Conservation (phyloP, 192 early-diverging fungal genomes). For the Chytriomyces sp. region DNA sequence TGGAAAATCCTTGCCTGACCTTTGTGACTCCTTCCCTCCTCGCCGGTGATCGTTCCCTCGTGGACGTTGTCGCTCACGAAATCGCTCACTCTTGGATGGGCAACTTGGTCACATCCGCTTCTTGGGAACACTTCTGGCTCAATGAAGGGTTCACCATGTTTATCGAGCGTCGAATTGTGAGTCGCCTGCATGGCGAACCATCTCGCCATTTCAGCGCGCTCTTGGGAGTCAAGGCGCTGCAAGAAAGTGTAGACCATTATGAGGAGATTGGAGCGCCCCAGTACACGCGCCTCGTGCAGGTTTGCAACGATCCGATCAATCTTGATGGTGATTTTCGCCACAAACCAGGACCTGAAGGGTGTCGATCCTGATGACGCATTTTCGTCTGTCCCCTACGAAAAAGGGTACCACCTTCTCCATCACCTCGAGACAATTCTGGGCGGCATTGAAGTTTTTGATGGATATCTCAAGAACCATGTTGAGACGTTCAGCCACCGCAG, state of each 20-base stretch:
- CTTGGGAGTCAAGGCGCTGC: constrained; percentile 75
- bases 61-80: constrained; percentile 95
- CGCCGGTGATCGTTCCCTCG: constrained; percentile 90
- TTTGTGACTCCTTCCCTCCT: constrained; percentile 97
- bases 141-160: constrained; percentile 93
- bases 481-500: constrained; percentile 81
- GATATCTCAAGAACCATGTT: constrained; percentile 79
- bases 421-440: constrained; percentile 89
- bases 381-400: constrained; percentile 67
- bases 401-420: constrained; percentile 93
- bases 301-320: constrained; percentile 5
- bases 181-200: constrained; percentile 75
- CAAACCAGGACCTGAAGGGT: constrained; percentile 69
- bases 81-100: constrained; percentile 85
- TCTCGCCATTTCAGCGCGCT: constrained; percentile 82
- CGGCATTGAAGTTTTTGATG: constrained; percentile 81
- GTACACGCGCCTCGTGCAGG: constrained; percentile 63
- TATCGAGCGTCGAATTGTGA: constrained; percentile 88
- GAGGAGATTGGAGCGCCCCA: constrained; percentile 41
- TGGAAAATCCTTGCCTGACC: constrained; percentile 96
- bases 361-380: constrained; percentile 83
- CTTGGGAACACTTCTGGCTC: constrained; percentile 77
- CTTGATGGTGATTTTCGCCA: too few species aligned
- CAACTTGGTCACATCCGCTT: constrained; percentile 46
- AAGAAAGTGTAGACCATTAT: constrained; percentile 56